These are phyloP conservation scores for Phytopythium chamaehyphon DNA, from an alignment of 352 stramenopile species.

Conservation along the genomic window DNA sequence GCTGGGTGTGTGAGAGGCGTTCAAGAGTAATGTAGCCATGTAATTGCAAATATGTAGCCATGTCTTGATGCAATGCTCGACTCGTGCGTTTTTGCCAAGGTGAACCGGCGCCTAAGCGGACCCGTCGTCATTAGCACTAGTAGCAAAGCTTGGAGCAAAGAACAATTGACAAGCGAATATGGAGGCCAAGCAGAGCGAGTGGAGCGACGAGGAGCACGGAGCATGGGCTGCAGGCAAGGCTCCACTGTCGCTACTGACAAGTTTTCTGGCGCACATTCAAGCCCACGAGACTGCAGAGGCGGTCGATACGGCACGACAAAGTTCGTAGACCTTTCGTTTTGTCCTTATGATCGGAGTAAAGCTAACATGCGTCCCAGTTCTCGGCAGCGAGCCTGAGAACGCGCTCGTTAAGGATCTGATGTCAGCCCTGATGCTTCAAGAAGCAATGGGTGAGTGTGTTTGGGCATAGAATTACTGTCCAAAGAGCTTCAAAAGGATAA, in stretches of 20 bases:
- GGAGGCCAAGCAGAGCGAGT: constrained; percentile 54
- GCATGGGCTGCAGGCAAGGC: constrained; percentile 62
- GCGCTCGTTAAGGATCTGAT: constrained; percentile 61
- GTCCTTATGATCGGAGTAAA: neutral
- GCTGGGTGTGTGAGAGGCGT: neutral
- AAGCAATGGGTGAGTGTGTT: constrained; percentile 29
- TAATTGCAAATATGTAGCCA: too few species aligned
- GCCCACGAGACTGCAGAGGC: constrained; percentile 50
- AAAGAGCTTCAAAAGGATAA: too few species aligned
- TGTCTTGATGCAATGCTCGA: too few species aligned
- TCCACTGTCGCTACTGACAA: constrained; percentile 46
- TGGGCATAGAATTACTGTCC: too few species aligned
- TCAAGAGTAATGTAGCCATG: too few species aligned
- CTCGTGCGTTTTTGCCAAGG: too few species aligned
- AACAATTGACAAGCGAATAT: too few species aligned
- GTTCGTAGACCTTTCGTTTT: constrained; percentile 18
- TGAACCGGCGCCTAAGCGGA: too few species aligned
- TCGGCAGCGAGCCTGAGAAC: constrained; percentile 57
- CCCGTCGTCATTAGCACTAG: too few species aligned
- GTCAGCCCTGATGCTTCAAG: constrained; percentile 53
- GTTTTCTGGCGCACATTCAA: constrained; percentile 50
- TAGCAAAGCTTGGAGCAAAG: constrained; percentile 15
- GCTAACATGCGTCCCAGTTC: constrained; percentile 23
- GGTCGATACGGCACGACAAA: constrained; percentile 38
- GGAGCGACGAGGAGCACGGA: constrained; percentile 56